Evolutionary conservation across 2,329 filamentous ascomycete genomes (phyloP).

Genomic region (Gnomoniopsis smithogilvyi): DNA sequence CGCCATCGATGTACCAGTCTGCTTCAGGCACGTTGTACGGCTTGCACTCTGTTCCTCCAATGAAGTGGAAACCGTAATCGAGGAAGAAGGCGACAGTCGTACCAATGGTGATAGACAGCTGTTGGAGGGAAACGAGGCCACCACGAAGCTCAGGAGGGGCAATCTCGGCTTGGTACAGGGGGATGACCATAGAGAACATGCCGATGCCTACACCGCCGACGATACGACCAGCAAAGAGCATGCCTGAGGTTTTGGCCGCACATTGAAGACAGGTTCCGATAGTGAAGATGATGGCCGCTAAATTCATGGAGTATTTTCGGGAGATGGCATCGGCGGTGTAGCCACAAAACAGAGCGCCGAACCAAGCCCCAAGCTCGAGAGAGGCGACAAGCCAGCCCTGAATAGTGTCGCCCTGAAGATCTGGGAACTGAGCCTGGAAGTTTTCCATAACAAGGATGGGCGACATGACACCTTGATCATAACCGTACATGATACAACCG

Average conservation of each 20-base stretch:
- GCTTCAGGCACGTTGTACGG: slow-evolving; percentile 21
- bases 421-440: slow-evolving; percentile 21
- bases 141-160: slow-evolving; percentile 18
- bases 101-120: slow-evolving; percentile 20
- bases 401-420: slow-evolving; percentile 29
- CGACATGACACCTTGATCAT: slow-evolving; percentile 59
- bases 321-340: slow-evolving; percentile 54
- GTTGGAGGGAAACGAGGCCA: slow-evolving; percentile 16
- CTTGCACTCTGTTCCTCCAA: slow-evolving; percentile 23
- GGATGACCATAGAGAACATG: slow-evolving; percentile 41
- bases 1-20: slow-evolving; percentile 11
- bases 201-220: slow-evolving; percentile 46
- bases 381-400: slow-evolving; percentile 40
- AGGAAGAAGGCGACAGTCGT: slow-evolving; percentile 18
- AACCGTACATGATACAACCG: slow-evolving; percentile 40
- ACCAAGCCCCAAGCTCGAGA: slow-evolving; percentile 58
- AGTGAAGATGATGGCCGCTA: slow-evolving; percentile 31
- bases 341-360: slow-evolving; percentile 53
- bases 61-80: slow-evolving; percentile 22
- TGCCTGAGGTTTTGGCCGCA: slow-evolving; percentile 24
- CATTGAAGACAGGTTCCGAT: slow-evolving; percentile 23
- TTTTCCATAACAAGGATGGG: slow-evolving; percentile 40
- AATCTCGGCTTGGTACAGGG: slow-evolving; percentile 31
- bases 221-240: slow-evolving; percentile 41
- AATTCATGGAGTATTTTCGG: slow-evolving; percentile 46